Evolutionary conservation across 805 yeast genomes (phyloP), one percentile per base, ranked within the genome.

Genomic region (Blastobotrys terrestris): DNA sequence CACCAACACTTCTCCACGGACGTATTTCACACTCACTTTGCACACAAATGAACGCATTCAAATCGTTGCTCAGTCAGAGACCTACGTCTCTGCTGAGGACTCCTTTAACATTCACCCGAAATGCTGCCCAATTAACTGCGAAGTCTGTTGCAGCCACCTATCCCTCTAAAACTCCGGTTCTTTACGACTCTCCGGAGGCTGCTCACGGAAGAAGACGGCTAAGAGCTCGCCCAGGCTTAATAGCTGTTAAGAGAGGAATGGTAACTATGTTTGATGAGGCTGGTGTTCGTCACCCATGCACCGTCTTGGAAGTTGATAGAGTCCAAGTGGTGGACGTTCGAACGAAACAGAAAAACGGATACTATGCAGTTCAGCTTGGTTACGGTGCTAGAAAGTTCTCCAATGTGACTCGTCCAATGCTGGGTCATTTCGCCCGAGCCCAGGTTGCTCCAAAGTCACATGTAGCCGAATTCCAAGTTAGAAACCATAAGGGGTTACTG

Each of bases 181-280:
- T 83, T 44, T 77, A 79, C 63, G 89, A 85, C 66, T 77, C 92
- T 2, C 82, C 83, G 39, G 87, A 78, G 57, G 76, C 78, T 47
- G 83, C 87, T 35, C 84, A 88, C 63, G 71, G 74, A 49, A 79
- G 97, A 68, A 85, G 83, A 66, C 77, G 83, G 67, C 74, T 92
- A 39, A 81, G 89, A 26, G 67, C 70, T 44, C 81, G 99, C 69
- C 83, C 96, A 5, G 99, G 99, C 11, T 72, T 88, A 18, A 71
- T 92, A 26, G 95, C 95, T 1, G 73, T 81, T 58, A 94, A 94
- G 67, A 75, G 85, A 54, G 98, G 97, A 15, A 92, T 92, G 97
- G 82, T 90, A 49, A 81, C 94, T 14, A 87, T 81, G 78, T 92
- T 78, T 64, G 83, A 84, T 56, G 77, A 78, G 26, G 76, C 76